Evolutionary conservation across 306 rosid genomes (phyloP).

Genomic region (Corylus americana): DNA sequence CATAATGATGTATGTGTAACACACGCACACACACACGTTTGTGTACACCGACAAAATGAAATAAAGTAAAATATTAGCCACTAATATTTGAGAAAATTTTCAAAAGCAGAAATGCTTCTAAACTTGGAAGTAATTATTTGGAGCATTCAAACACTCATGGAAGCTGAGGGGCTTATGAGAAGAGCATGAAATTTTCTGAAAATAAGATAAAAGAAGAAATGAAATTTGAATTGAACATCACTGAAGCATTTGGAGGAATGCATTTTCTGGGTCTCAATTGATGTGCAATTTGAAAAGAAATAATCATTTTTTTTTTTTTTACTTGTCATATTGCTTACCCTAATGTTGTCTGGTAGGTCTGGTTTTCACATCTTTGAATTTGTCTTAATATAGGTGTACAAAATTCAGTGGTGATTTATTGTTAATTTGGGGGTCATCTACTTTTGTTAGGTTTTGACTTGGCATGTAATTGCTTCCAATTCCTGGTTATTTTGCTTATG

Average conservation of each 20-base stretch:
- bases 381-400: no score
- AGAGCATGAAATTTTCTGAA: neutral
- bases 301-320: neutral
- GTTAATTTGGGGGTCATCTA: neutral
- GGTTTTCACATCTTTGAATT: neutral
- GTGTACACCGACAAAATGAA: neutral
- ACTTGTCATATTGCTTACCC: neutral
- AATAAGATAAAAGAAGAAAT: neutral
- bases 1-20: neutral
- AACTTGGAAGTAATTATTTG: neutral
- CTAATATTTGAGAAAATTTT: neutral
- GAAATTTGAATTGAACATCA: neutral
- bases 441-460: neutral
- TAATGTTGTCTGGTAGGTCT: neutral
- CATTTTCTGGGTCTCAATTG: neutral
- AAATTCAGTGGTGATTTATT: neutral
- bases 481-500: slow-evolving; percentile 12
- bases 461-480: neutral
- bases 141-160: neutral
- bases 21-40: neutral
- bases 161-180: neutral
- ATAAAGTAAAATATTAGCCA: neutral
- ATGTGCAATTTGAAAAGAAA: neutral
- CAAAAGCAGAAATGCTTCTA: neutral
- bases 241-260: neutral